Evolutionary conservation across 2,329 filamentous ascomycete genomes (phyloP).

Genomic region (Dendryphion nanum): DNA sequence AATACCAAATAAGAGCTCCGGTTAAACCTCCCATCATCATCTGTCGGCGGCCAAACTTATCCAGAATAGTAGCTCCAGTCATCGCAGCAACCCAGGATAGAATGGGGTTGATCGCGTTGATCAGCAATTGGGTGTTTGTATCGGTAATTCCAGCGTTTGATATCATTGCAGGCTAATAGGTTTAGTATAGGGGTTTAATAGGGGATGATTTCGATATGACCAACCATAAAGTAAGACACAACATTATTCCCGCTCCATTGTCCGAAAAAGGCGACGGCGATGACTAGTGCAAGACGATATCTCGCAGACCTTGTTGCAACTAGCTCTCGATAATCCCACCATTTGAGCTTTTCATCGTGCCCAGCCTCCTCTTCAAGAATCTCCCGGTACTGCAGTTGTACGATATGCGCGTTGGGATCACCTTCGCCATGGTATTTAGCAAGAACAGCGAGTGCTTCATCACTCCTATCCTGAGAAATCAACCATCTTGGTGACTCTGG

Average conservation of each 20-base stretch:
- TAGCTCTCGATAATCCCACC: conserved; percentile 3
- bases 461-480: conserved; percentile 53
- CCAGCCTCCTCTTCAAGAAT: conserved; percentile 39
- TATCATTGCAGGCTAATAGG: conserved; percentile 2
- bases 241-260: conserved; percentile 3
- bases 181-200: no score
- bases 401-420: conserved; percentile 41
- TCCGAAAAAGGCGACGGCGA: not conserved
- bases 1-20: not conserved
- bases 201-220: no score
- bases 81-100: not conserved
- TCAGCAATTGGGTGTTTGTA: conserved; percentile 1
- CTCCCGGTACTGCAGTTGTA: conserved; percentile 35
- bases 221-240: conserved; percentile 1
- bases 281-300: not conserved
- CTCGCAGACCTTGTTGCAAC: not conserved
- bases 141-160: conserved; percentile 2
- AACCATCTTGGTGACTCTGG: conserved; percentile 63
- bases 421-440: conserved; percentile 63
- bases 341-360: not conserved
- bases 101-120: conserved; percentile 3
- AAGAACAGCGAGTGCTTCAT: conserved; percentile 58
- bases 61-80: not conserved
- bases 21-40: conserved; percentile 1
- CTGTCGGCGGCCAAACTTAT: conserved; percentile 1